phyloP scores from a whole-genome alignment of 129 eudicot genomes.

The Scalesia atractyloides region DNA sequence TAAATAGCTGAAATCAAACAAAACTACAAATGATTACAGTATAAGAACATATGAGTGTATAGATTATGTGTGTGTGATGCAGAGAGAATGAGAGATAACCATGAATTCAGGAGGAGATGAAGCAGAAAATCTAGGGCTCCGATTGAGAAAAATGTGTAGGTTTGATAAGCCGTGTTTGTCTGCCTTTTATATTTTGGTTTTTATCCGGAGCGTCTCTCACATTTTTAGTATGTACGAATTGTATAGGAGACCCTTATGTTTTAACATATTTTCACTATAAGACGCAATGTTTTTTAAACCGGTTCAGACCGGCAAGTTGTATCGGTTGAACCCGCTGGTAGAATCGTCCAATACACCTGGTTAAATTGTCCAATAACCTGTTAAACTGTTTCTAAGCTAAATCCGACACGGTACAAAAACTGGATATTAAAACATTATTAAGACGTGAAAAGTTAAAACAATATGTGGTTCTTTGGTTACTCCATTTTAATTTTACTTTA shows the following conservation, averaged over 20 bases:
- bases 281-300: too few species aligned
- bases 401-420: too few species aligned
- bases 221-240: background rate
- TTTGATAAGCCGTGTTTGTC: slow-evolving; percentile 27
- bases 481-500: too few species aligned
- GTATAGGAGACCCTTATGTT: background rate
- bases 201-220: slow-evolving; percentile 9
- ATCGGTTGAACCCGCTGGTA: too few species aligned
- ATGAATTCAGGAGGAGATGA: slow-evolving; percentile 31
- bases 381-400: too few species aligned
- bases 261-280: background rate
- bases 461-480: too few species aligned
- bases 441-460: too few species aligned
- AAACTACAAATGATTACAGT: background rate
- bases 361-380: too few species aligned
- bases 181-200: slow-evolving; percentile 31
- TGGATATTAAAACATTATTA: too few species aligned
- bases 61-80: background rate
- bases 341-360: too few species aligned
- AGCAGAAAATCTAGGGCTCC: slow-evolving; percentile 38
- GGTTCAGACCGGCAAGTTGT: too few species aligned
- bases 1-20: slow-evolving; percentile 24
- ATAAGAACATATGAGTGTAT: slow-evolving; percentile 2
- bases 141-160: slow-evolving; percentile 6
- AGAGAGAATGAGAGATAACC: slow-evolving; percentile 3